A percentile compares a stretch with the other conserved stretches of the same genome.
Evolutionary conservation across 345 rosid species (phyloP).

Genomic region (Eucalyptus melliodora): DNA sequence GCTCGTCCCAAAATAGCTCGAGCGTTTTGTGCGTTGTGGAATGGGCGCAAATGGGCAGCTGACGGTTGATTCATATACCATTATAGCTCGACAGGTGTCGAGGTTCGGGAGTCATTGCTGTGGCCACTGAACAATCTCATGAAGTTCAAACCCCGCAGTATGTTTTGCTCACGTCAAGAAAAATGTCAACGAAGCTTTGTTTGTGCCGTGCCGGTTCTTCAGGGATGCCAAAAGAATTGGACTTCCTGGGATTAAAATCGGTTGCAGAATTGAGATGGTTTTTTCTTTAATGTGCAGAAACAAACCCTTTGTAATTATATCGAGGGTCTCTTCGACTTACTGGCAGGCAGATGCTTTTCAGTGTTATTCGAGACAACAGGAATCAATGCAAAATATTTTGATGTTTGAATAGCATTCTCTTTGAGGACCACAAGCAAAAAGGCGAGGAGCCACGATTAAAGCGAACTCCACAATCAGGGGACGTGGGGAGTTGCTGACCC

Average conservation of each 20-base stretch:
- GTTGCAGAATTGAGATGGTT: neutral
- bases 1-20: neutral
- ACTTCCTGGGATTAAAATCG: neutral
- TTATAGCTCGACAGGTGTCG: neutral
- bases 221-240: neutral
- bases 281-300: neutral
- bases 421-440: neutral
- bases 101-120: neutral
- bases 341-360: neutral
- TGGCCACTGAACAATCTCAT: accelerated
- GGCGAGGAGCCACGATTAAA: neutral
- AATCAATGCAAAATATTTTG: neutral
- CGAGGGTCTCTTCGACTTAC: neutral
- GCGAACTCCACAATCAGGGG: constrained; percentile 12
- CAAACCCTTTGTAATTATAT: neutral
- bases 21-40: neutral
- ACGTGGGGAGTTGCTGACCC: constrained; percentile 10
- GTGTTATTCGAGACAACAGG: neutral
- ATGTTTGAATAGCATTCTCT: neutral
- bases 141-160: neutral
- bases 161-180: neutral
- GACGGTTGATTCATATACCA: neutral
- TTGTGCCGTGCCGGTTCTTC: neutral
- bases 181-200: neutral
- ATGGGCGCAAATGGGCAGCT: neutral